phyloP scores from a whole-genome alignment of 2,329 filamentous ascomycete genomes.

The Ascochyta koolunga region DNA sequence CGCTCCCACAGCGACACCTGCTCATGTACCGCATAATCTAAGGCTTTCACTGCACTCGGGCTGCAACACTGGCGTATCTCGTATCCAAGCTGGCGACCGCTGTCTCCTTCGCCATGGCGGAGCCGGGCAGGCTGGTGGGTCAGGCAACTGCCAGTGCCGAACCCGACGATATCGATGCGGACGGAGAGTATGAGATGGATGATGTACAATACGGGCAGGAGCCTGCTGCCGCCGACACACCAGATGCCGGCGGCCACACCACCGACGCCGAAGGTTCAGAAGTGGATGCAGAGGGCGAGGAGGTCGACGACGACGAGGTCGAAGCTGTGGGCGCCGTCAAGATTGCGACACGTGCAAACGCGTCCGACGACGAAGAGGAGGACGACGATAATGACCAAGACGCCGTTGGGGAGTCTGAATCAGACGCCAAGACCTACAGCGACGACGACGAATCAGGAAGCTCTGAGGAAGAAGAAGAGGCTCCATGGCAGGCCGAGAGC shows the following conservation, averaged over 20 bases:
- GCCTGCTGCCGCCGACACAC: constrained; percentile 22
- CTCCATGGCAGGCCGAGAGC: constrained; percentile 60
- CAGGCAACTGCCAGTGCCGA: constrained; percentile 40
- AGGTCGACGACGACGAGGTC: constrained; percentile 60
- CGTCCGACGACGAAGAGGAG: constrained; percentile 50
- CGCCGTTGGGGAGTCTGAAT: constrained; percentile 45
- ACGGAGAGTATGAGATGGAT: constrained; percentile 50
- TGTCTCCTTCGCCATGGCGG: constrained; percentile 51
- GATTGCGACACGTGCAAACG: constrained; percentile 40
- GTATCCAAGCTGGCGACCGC: constrained; percentile 48
- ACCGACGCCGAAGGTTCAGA: constrained; percentile 52
- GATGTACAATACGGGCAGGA: constrained; percentile 41
- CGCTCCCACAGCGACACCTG: constrained; percentile 27
- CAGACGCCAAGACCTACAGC: constrained; percentile 47
- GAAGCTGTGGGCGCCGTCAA: constrained; percentile 51
- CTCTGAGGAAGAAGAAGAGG: constrained; percentile 62
- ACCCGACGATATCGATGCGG: constrained; percentile 45
- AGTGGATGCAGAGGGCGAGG: constrained; percentile 51
- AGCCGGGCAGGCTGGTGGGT: constrained; percentile 48
- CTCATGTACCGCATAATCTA: constrained; percentile 35
- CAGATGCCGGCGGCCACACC: constrained; percentile 39
- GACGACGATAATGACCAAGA: constrained; percentile 49
- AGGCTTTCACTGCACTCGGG: constrained; percentile 14
- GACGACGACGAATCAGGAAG: constrained; percentile 48
- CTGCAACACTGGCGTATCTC: constrained; percentile 45